These are phyloP conservation scores for Chaetoceros tenuissimus DNA, from an alignment of 108 stramenopile species.

Conservation along the genomic window DNA sequence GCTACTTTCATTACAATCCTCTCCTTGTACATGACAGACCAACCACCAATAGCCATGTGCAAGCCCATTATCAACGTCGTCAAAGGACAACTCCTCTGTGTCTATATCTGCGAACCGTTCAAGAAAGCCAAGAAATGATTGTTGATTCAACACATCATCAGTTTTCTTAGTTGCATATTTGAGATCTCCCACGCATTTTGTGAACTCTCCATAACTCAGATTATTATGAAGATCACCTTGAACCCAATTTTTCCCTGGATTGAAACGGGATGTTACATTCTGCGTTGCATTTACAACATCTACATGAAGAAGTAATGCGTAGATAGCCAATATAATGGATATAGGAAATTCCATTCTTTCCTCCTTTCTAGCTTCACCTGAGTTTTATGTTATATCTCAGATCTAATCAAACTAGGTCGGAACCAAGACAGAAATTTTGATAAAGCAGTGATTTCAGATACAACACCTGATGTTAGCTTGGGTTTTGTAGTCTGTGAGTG, in stretches of 20 bases:
- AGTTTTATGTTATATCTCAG: too few species aligned
- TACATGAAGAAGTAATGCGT: too few species aligned
- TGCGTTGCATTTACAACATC: too few species aligned
- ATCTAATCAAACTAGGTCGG: too few species aligned
- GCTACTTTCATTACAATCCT: not conserved
- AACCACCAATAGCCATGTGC: not conserved
- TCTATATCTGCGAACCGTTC: not conserved
- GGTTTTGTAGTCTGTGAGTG: too few species aligned
- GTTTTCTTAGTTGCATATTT: not conserved
- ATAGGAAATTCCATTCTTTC: too few species aligned
- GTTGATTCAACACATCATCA: not conserved
- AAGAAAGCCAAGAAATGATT: not conserved
- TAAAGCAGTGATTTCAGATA: too few species aligned
- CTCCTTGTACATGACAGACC: not conserved
- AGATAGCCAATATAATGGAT: too few species aligned
- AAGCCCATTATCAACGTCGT: not conserved
- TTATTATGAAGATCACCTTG: not conserved
- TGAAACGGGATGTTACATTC: too few species aligned
- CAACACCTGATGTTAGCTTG: too few species aligned
- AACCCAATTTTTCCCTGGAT: not conserved
- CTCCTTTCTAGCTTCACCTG: too few species aligned
- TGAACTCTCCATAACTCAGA: not conserved
- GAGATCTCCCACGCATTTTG: not conserved
- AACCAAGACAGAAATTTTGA: too few species aligned
- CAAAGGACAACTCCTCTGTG: not conserved